phyloP scores from a whole-genome alignment of 176 grass and related monocot genomes.

The Oryza meyeriana region DNA sequence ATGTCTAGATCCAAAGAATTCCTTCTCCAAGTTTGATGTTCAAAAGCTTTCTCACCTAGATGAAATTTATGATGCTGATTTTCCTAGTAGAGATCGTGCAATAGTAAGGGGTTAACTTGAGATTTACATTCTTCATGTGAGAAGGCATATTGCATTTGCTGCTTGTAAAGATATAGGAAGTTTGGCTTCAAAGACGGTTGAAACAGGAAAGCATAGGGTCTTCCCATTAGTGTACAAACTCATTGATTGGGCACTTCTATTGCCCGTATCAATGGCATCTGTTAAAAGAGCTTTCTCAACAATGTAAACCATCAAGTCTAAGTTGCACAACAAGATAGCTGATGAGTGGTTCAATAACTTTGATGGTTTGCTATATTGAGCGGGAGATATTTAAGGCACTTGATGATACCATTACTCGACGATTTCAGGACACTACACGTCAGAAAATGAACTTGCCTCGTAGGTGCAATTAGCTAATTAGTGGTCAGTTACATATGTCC shows the following conservation, averaged over 20 bases:
- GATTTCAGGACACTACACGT: too few species aligned
- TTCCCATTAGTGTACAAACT: not conserved
- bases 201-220: too few species aligned
- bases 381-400: too few species aligned
- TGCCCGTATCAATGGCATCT: not conserved
- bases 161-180: not conserved
- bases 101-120: not conserved
- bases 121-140: not conserved
- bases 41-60: too few species aligned
- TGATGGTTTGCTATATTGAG: too few species aligned
- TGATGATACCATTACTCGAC: too few species aligned
- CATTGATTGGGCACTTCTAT: not conserved
- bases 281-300: not conserved
- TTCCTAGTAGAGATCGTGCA: not conserved
- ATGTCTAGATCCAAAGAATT: constrained; percentile 1
- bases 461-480: too few species aligned
- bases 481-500: too few species aligned
- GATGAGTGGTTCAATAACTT: not conserved
- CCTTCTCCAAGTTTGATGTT: not conserved
- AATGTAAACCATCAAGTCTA: not conserved
- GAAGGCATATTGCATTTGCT: not conserved
- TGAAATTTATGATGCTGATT: too few species aligned
- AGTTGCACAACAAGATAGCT: not conserved
- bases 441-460: too few species aligned
- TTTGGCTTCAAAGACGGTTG: not conserved